Percentiles rank a stretch among this genome's conserved stretches.
These are phyloP conservation scores for Naegleria fowleri DNA, from an alignment of 208 protist genomes.

Conservation along the genomic window DNA sequence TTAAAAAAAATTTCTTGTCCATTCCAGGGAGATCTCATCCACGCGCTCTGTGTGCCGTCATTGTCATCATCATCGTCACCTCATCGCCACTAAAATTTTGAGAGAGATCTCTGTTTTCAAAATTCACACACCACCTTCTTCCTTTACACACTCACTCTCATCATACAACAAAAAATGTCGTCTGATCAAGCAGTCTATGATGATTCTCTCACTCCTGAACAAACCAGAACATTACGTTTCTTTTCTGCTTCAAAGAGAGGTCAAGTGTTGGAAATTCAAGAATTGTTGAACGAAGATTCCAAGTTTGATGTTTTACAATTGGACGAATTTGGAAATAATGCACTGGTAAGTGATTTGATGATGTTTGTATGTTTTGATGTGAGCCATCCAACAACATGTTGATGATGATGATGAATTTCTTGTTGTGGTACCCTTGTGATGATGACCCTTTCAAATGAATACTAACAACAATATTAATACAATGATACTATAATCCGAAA, in stretches of 20 bases:
- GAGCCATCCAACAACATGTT: no score
- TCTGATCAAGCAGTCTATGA: not conserved
- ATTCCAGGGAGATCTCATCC: no score
- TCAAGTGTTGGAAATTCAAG: not conserved
- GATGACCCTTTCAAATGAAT: not conserved
- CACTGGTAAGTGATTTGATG: not conserved
- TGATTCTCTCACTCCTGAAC: not conserved
- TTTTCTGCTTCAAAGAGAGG: not conserved
- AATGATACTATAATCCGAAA: not conserved
- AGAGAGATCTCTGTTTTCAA: not conserved
- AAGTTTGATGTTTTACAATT: not conserved
- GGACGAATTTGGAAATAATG: conserved; percentile 15
- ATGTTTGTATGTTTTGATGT: no score
- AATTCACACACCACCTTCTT: not conserved
- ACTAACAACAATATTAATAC: not conserved
- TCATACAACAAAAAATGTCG: not conserved
- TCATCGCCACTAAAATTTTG: no score
- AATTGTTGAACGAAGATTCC: not conserved
- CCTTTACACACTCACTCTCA: no score
- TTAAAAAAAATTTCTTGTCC: no score
- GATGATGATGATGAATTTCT: not conserved
- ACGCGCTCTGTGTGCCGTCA: no score
- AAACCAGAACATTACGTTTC: not conserved
- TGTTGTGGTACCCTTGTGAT: not conserved
- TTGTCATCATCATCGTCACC: no score